Base-by-base conservation (phyloP, 805 yeast species). In the Ogataea saltuana region DNA sequence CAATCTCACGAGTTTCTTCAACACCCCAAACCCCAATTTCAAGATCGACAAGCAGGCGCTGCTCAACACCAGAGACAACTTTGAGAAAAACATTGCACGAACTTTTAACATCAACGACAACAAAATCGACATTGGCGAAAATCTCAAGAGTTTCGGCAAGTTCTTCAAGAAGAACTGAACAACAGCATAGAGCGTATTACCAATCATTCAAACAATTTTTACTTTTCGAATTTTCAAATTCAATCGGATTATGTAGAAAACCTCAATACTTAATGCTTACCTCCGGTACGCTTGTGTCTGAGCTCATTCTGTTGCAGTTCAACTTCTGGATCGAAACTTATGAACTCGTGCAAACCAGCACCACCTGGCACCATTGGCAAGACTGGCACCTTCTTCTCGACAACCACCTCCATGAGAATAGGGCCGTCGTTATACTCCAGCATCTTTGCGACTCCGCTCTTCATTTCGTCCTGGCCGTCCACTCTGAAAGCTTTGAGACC, bases 311-410 rank as follows among this genome's bases (percentile, higher is more conserved):
- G 85, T 67, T 82, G 78, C 59, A 70, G 72, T 71, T 88, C 96
- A 43, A 81, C 84, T 55, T 78, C 85, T 33, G 88, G 82, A 64
- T 91, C 97, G 68, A 83, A 93, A 35, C 76, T 75, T 54, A 93
- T 85, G 64, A 91, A 90, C 68, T 93, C 98, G 61, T 93, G 91
- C 59, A 93, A 76, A 51, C 86, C 96, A 67, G 86, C 88, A 57
- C 98, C 99, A 48, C 82, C 95, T 41, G 99, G 96, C 42, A 93
- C 98, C 95, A 93, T 89, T 44, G 99, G 99, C 64, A 93, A 77
- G 48, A 93, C 98, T 40, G 97, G 97, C 37, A 91, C 96, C 75
- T 85, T 85, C 76, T 81, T 80, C 71, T 90, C 98, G 23, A 89
- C 93, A 39, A 82, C 59, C 33, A 89, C 98, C 74, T 93, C 99